Percentiles rank a stretch among this genome's conserved stretches.
These are phyloP conservation scores for Camelina laxa DNA, from an alignment of 345 rosid genomes.

Conservation along the genomic window DNA sequence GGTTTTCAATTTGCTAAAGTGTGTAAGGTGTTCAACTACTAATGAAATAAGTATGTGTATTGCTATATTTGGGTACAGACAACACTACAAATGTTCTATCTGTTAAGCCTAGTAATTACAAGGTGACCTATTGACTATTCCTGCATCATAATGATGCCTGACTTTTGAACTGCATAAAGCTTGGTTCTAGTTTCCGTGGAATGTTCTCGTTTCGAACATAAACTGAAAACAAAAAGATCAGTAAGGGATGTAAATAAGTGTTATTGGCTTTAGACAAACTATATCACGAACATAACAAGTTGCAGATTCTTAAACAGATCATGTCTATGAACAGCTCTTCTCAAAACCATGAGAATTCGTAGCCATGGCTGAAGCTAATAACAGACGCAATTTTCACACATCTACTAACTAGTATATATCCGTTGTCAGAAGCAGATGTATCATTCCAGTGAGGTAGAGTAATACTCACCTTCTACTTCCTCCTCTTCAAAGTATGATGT, in stretches of 20 bases:
- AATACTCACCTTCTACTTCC: constrained; percentile 57
- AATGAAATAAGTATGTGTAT: constrained; percentile 28
- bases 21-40: constrained; percentile 38
- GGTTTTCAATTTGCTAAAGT: constrained; percentile 25
- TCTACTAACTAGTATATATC: constrained; percentile 10
- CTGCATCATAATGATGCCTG: not conserved
- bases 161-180: not conserved
- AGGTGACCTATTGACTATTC: not conserved
- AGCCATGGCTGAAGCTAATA: constrained; percentile 9
- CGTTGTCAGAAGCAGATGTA: constrained; percentile 17
- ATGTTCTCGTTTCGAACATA: not conserved
- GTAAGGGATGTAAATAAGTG: constrained; percentile 1
- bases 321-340: constrained; percentile 1
- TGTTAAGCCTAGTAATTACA: constrained; percentile 13
- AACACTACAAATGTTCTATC: constrained; percentile 12
- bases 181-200: constrained; percentile 2
- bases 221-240: constrained; percentile 3
- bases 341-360: constrained; percentile 5
- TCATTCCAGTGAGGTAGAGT: constrained; percentile 44
- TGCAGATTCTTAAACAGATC: not conserved
- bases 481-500: constrained; percentile 50
- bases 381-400: constrained; percentile 1
- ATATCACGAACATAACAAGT: not conserved
- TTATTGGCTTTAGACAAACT: constrained; percentile 12
- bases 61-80: not conserved